A percentile compares a stretch with the other conserved stretches of the same genome.
Evolutionary conservation across 352 stramenopile species (phyloP).

Genomic region (Phytopythium helicoides): DNA sequence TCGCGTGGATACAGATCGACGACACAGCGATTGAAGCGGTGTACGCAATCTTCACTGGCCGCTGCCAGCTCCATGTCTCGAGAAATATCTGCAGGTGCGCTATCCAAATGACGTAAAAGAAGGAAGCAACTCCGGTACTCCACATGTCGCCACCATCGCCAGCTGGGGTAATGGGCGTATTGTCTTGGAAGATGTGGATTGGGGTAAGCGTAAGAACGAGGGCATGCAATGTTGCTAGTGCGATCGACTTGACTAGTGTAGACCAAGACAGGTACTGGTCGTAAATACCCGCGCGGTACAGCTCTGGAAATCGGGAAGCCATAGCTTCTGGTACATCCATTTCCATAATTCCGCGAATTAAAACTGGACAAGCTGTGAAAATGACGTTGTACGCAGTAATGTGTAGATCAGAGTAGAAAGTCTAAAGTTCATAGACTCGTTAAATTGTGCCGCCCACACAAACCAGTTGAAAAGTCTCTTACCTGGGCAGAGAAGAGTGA

Average conservation of each 20-base stretch:
- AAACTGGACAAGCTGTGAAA: conserved; percentile 90
- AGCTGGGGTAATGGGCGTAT: conserved; percentile 46
- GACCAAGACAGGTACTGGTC: conserved; percentile 62
- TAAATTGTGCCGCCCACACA: no score
- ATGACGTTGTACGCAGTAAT: conserved; percentile 95
- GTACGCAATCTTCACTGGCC: conserved; percentile 38
- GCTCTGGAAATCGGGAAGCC: conserved; percentile 63
- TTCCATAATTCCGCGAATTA: conserved; percentile 73
- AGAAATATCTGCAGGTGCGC: conserved; percentile 88
- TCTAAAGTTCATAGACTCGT: no score
- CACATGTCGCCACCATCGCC: conserved; percentile 68
- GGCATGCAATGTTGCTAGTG: conserved; percentile 53
- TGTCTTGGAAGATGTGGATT: conserved; percentile 51
- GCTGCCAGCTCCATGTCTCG: conserved; percentile 82
- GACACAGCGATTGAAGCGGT: conserved; percentile 48
- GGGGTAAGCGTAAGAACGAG: conserved; percentile 55
- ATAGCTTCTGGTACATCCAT: conserved; percentile 67
- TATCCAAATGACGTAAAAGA: conserved; percentile 92
- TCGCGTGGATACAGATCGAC: conserved; percentile 42
- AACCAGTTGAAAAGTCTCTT: neutral
- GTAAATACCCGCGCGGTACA: conserved; percentile 58
- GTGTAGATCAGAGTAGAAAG: conserved; percentile 78
- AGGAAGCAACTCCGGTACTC: conserved; percentile 89
- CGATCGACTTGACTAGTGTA: conserved; percentile 39
- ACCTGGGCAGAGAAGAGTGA: conserved; percentile 89